phyloP scores from a whole-genome alignment of 2,329 filamentous ascomycete species.

The Phaeosphaeria sp. region DNA sequence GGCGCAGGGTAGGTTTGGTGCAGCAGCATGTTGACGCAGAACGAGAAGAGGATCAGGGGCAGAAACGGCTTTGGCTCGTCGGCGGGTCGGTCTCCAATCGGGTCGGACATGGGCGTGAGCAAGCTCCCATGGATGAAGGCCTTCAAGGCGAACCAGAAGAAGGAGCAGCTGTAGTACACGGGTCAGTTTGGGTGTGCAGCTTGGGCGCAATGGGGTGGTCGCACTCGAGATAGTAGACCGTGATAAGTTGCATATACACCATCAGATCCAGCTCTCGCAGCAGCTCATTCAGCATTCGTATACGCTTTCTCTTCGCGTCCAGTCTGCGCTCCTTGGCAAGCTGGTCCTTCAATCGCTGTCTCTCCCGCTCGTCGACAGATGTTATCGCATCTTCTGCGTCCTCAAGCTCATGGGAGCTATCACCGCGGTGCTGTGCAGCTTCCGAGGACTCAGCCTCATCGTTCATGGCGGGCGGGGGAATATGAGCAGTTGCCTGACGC shows the following conservation, averaged over 20 bases:
- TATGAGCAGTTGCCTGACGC: constrained; percentile 16
- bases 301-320: constrained; percentile 46
- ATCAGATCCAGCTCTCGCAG: constrained; percentile 65
- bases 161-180: constrained; percentile 58
- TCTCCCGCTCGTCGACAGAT: constrained; percentile 26
- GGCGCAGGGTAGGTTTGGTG: constrained; percentile 55
- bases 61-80: constrained; percentile 60
- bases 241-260: constrained; percentile 67
- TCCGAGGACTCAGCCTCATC: constrained; percentile 48
- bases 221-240: constrained; percentile 70
- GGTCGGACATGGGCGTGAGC: constrained; percentile 65
- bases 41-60: constrained; percentile 61
- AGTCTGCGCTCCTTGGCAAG: constrained; percentile 32
- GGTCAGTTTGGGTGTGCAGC: constrained; percentile 2
- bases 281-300: constrained; percentile 59
- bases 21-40: constrained; percentile 62
- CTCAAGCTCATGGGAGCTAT: constrained; percentile 17
- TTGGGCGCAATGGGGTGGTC: constrained; percentile 24
- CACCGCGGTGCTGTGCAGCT: constrained; percentile 29
- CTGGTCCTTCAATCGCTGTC: constrained; percentile 26
- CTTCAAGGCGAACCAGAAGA: constrained; percentile 63
- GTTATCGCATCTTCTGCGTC: constrained; percentile 19
- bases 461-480: constrained; percentile 44
- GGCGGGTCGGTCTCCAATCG: constrained; percentile 54
- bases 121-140: constrained; percentile 63